Evolutionary conservation across 2,329 filamentous ascomycete species (phyloP).

Genomic region (Diaporthe batatas): DNA sequence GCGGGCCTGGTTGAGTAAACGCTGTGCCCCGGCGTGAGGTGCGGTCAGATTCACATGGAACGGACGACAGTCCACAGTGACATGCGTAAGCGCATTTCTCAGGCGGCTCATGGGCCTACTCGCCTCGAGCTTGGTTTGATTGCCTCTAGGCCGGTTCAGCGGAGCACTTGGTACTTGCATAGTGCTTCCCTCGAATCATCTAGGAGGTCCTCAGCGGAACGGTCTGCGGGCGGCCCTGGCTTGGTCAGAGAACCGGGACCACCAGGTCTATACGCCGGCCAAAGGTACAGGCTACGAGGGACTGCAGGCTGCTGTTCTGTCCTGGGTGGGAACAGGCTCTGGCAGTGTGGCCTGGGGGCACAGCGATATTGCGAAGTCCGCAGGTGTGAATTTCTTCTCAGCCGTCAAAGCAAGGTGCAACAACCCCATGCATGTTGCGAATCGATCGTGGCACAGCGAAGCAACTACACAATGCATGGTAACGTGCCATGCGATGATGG

Average conservation of each 20-base stretch:
- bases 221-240: background rate
- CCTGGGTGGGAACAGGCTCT: background rate
- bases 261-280: background rate
- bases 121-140: slow-evolving; percentile 18
- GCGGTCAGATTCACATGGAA: slow-evolving; percentile 30
- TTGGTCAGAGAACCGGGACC: background rate
- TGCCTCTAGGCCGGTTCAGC: slow-evolving; percentile 13
- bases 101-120: slow-evolving; percentile 38
- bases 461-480: slow-evolving; percentile 32
- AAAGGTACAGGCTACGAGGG: slow-evolving; percentile 17
- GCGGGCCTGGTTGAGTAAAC: slow-evolving; percentile 38
- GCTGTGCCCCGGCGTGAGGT: slow-evolving; percentile 27
- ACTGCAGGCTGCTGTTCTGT: background rate
- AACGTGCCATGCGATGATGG: slow-evolving; percentile 37
- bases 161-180: slow-evolving; percentile 23
- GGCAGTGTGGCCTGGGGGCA: slow-evolving; percentile 15
- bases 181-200: slow-evolving; percentile 2
- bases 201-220: slow-evolving; percentile 8
- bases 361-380: slow-evolving; percentile 2
- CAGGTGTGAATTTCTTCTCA: background rate
- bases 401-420: slow-evolving; percentile 2
- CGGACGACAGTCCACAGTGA: slow-evolving; percentile 35
- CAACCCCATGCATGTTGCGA: slow-evolving; percentile 8
- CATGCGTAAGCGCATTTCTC: slow-evolving; percentile 45
- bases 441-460: background rate